Base-by-base conservation (phyloP, 2,329 filamentous ascomycete genomes). In the Trematosphaeria pertusa region DNA sequence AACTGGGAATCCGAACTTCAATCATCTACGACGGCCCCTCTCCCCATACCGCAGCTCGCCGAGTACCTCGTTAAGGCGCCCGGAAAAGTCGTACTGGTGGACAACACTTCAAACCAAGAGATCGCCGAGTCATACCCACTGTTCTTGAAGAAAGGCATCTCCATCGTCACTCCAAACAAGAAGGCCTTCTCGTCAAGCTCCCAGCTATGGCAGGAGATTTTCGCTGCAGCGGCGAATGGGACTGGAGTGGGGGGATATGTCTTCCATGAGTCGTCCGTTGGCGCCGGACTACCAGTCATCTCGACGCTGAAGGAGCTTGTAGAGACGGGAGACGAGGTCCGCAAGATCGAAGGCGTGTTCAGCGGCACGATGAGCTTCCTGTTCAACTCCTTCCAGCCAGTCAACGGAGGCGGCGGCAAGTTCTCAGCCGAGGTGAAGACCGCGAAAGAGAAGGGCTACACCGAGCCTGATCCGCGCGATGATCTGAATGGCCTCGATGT, bases 351-450 rank as follows among this genome's bases (percentile, higher is more conserved):
- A 76, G 94, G 94, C 58, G 92, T 99, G 40, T 97, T 99, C 77
- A 96, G 90, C 52, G 94, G 94, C 55, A 99, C 94, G 44, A 93
- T 99, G 85, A 95, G 89, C 30, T 99, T 97, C 81, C 81, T 99
- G 31, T 97, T 99, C 85, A 97, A 97, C 80, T 92, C 86, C 17
- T 99, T 97, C 72, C 91, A 92, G 37, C 94, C 94, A 0, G 86
- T 87, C 2, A 83, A 85, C 38, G 88, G 87, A 4, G 77, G 80
- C 17, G 89, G 88, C 24, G 90, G 89, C 41, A 86, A 87, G 65
- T 99, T 95, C 87, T 94, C 90, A 33, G 88, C 88, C 37, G 92
- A 96, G 69, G 94, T 99, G 24, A 86, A 84, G 67, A 91, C 93
- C 74, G 94, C 94, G 45, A 96, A 97, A 78, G 85, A 91, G 50